These are phyloP conservation scores for Triticum monococcum DNA, from an alignment of 176 grass and related monocot species.

Conservation along the genomic window DNA sequence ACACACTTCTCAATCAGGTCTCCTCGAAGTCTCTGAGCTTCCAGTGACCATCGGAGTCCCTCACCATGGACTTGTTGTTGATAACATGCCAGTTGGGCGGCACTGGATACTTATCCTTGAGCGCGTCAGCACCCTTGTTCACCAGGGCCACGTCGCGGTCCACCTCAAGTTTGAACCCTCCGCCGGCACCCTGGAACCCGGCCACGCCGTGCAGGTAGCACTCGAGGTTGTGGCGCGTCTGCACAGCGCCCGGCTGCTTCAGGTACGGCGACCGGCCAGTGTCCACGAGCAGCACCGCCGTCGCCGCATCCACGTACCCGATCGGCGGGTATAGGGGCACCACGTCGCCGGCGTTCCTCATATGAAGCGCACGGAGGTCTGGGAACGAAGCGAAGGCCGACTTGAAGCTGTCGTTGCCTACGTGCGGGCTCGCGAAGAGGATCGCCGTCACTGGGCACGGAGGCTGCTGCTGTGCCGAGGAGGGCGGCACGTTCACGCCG, in stretches of 20 bases:
- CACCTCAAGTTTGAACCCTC: conserved; percentile 57
- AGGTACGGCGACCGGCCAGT: conserved; percentile 58
- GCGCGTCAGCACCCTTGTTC: conserved; percentile 60
- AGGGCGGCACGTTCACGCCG: conserved; percentile 29
- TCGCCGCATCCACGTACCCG: conserved; percentile 57
- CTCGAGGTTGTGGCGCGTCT: conserved; percentile 67
- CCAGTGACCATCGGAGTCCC: conserved; percentile 51
- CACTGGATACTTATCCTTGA: conserved; percentile 61
- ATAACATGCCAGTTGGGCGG: conserved; percentile 44
- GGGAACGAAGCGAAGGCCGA: conserved; percentile 6
- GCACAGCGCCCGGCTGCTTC: conserved; percentile 34
- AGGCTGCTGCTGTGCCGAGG: background rate
- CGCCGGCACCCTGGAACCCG: conserved; percentile 39
- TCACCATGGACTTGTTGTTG: conserved; percentile 66
- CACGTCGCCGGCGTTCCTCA: conserved; percentile 57
- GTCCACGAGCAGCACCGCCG: conserved; percentile 39
- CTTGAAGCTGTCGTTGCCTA: conserved; percentile 62
- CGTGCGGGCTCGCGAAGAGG: conserved; percentile 75
- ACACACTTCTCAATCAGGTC: background rate
- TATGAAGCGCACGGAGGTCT: conserved; percentile 46
- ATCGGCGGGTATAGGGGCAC: conserved; percentile 62
- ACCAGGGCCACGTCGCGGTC: conserved; percentile 70
- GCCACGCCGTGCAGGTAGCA: conserved; percentile 80
- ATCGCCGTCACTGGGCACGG: conserved; percentile 61
- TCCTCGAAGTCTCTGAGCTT: conserved; percentile 47